Conservation (phyloP, 371 early-diverging fungal genomes). For the Mortierella sp. region DNA sequence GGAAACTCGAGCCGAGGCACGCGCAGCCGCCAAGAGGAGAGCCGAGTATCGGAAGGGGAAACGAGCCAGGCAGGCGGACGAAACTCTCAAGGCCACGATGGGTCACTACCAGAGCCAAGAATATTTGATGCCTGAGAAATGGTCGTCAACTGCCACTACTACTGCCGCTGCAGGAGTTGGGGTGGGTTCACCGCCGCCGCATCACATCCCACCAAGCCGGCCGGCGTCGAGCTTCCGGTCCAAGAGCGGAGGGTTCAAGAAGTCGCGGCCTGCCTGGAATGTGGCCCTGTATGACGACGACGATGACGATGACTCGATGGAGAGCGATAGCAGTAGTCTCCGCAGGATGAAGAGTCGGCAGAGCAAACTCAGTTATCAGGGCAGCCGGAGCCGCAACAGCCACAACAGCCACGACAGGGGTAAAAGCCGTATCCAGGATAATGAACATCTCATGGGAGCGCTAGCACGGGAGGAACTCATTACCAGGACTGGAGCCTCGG, state of each 20-base stretch:
- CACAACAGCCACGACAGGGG: not conserved
- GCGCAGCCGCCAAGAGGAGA: conserved; percentile 33
- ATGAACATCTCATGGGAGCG: conserved; percentile 9
- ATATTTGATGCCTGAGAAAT: not conserved
- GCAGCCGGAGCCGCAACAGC: not conserved
- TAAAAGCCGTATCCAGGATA: not conserved
- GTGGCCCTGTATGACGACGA: conserved; percentile 48
- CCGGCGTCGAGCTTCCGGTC: conserved; percentile 3
- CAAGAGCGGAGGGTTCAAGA: conserved; percentile 8
- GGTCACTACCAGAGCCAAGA: not conserved
- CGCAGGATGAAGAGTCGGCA: conserved; percentile 1
- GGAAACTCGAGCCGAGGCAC: conserved; percentile 25
- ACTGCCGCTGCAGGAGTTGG: not conserved
- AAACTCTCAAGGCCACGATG: not conserved
- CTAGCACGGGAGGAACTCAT: conserved; percentile 21
- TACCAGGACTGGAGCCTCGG: not conserved
- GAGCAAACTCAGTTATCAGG: conserved; percentile 10
- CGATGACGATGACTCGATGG: conserved; percentile 27
- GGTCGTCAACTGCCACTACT: not conserved
- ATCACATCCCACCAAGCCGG: not conserved
- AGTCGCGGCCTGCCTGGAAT: conserved; percentile 43
- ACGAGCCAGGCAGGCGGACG: conserved; percentile 2
- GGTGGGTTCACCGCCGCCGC: not conserved
- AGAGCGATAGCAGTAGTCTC: conserved; percentile 13
- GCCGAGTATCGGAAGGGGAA: conserved; percentile 19